Conservation (phyloP, 345 rosid genomes). For the Pistacia integerrima region DNA sequence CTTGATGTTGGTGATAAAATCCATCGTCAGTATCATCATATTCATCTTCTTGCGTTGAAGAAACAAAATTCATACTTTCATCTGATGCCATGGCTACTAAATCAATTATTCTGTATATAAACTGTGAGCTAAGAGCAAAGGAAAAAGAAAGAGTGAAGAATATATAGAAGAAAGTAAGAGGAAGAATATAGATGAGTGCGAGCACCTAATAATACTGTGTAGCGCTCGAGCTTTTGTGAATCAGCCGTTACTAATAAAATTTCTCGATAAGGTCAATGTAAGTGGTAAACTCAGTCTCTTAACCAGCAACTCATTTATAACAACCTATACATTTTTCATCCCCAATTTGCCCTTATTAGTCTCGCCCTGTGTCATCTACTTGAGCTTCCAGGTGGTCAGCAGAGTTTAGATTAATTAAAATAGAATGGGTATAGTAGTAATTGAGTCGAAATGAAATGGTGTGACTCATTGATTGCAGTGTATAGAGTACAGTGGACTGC, state of each 20-base stretch:
- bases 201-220: slow-evolving; percentile 1
- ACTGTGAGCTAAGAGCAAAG: background rate
- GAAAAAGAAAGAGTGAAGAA: background rate
- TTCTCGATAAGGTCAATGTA: slow-evolving; percentile 29
- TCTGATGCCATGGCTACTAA: slow-evolving; percentile 50
- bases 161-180: background rate
- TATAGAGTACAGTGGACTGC: background rate
- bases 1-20: slow-evolving; percentile 36
- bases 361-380: background rate
- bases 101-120: background rate
- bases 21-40: slow-evolving; percentile 57
- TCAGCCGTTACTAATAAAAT: slow-evolving; percentile 20
- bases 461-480: background rate
- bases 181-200: slow-evolving; percentile 4
- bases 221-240: slow-evolving; percentile 30
- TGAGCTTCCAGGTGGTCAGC: slow-evolving; percentile 12
- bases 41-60: slow-evolving; percentile 37
- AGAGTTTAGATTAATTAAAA: too few relatives aligned
- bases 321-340: background rate
- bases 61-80: slow-evolving; percentile 37
- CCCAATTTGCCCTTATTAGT: slow-evolving; percentile 13
- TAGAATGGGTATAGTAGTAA: background rate
- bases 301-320: slow-evolving; percentile 23
- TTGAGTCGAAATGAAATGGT: background rate
- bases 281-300: slow-evolving; percentile 5